Evolutionary conservation across 2,329 filamentous ascomycete genomes (phyloP), one percentile per base, ranked within the genome.

Genomic region (Chrysoporthe austroafricana): DNA sequence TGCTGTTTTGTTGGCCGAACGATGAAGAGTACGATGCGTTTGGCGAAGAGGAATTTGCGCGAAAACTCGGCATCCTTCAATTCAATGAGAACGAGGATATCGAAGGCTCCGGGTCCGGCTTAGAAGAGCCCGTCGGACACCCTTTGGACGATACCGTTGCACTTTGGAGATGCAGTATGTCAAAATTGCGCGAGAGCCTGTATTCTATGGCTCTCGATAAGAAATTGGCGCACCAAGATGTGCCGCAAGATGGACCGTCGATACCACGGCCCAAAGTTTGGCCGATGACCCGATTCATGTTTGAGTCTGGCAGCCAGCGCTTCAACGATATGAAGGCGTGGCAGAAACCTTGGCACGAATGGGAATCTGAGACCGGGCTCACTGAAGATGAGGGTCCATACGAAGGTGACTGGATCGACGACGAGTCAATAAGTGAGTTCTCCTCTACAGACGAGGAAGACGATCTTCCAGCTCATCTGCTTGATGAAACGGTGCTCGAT

Each of bases 351-450:
- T 62, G 48, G 52, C 50, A 65, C 39, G 59, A 63, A 36, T 67
- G 67, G 0, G 68, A 71, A 0, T 66, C 68, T 0, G 72, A 74
- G 0, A 66, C 65, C 1, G 71, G 72, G 0, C 54, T 65, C 1
- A 71, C 74, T 16, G 59, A 70, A 2, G 72, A 78, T 21, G 71
- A 73, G 21, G 58, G 79, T 42, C 74, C 77, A 57, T 81, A 81
- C 18, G 80, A 81, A 50, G 79, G 79, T 56, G 78, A 79, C 0
- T 78, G 78, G 0, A 80, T 81, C 7, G 79, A 81, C 48, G 79
- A 81, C 59, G 73, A 65, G 1, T 73, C 74, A 9, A 73, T 79
- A 14, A 74, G 78, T 18, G 66, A 70, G 3, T 68, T 69, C 0
- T 69, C 73, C 1, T 70, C 71, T 16, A 70, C 66, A 2, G 57